phyloP scores from a whole-genome alignment of 495 filamentous ascomycete species.

The Penicillium verhagenii region DNA sequence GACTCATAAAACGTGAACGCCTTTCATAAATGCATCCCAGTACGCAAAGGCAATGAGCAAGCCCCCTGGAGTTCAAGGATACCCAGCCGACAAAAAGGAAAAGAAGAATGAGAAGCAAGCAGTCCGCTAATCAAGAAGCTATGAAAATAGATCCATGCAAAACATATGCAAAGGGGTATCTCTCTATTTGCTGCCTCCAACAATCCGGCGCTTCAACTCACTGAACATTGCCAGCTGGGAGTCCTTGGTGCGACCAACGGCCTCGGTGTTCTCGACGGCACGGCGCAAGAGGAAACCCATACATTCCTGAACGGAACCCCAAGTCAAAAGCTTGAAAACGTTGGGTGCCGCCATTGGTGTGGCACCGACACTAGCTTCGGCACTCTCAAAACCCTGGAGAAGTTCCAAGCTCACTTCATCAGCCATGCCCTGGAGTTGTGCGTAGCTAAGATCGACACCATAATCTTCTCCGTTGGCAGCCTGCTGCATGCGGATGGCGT shows the following conservation, averaged over 20 bases:
- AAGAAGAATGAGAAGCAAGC: background rate
- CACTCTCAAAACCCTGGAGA: conserved; percentile 52
- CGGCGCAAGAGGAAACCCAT: conserved; percentile 86
- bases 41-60: conserved; percentile 16
- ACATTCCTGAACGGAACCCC: conserved; percentile 89
- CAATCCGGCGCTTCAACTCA: conserved; percentile 66
- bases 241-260: conserved; percentile 72
- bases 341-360: conserved; percentile 47
- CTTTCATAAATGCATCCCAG: conserved; percentile 29
- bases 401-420: conserved; percentile 89
- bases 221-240: conserved; percentile 69
- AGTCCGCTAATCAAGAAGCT: background rate
- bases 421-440: conserved; percentile 95
- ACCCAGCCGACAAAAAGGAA: conserved; percentile 3
- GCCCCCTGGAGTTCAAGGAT: background rate
- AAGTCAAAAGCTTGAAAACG: conserved; percentile 87
- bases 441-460: conserved; percentile 70
- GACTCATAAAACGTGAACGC: conserved; percentile 24
- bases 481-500: conserved; percentile 56
- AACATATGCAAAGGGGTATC: background rate
- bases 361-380: conserved; percentile 20
- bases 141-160: conserved; percentile 1
- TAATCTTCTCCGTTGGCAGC: conserved; percentile 36
- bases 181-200: conserved; percentile 17
- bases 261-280: conserved; percentile 90